Evolutionary conservation across 176 grass and related monocot genomes (phyloP).

Genomic region (Typha latifolia): DNA sequence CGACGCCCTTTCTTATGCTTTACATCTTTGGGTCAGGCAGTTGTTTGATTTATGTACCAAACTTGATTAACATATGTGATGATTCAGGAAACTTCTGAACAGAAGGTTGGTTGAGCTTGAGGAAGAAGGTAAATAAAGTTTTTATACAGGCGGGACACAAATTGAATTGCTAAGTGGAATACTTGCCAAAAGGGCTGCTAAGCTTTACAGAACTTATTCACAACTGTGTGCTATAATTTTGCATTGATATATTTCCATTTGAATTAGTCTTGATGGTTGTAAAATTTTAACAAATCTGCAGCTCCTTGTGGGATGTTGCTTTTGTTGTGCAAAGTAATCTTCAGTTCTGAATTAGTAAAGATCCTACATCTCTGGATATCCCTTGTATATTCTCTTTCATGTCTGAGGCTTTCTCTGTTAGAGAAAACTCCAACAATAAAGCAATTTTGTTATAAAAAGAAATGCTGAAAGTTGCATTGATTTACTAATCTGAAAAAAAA

Average conservation of each 20-base stretch:
- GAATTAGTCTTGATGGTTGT: neutral
- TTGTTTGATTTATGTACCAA: no score
- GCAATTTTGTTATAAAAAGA: no score
- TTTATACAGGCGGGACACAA: neutral
- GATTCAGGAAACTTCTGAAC: conserved; percentile 10
- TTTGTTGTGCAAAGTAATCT: neutral
- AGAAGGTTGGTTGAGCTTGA: conserved; percentile 3
- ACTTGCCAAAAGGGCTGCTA: neutral
- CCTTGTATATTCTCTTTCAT: neutral
- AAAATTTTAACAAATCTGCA: neutral
- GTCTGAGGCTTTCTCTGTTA: no score
- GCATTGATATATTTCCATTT: neutral
- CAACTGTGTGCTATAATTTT: neutral
- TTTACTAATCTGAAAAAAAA: no score
- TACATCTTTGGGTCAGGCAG: no score
- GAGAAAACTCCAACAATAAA: no score
- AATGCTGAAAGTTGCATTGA: no score
- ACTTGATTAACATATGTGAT: neutral
- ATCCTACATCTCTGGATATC: neutral
- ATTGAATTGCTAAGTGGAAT: neutral
- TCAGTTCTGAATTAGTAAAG: conserved; percentile 3
- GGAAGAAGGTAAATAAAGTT: conserved; percentile 2
- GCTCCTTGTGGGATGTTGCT: neutral
- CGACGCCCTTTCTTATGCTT: no score
- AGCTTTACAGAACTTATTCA: no score